Percentiles rank a stretch among this genome's conserved stretches.
Evolutionary conservation across 805 yeast genomes (phyloP).

Genomic region (Tetrapisispora iriomotensis): DNA sequence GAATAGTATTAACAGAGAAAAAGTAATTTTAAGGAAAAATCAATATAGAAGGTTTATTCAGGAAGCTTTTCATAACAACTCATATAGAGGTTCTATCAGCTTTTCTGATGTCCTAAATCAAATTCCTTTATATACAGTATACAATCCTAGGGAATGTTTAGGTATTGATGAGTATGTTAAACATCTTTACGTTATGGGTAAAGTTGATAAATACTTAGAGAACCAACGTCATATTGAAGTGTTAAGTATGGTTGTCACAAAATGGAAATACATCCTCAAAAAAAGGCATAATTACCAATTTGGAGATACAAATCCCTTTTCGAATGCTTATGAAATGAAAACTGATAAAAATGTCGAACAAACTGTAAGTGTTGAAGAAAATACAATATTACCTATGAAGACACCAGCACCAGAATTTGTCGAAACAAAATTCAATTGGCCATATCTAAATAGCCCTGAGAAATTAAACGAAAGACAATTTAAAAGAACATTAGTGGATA

Average conservation of each 20-base stretch:
- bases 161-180: slow-evolving; percentile 63
- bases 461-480: background rate
- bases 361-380: background rate
- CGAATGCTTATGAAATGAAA: background rate
- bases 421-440: background rate
- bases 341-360: background rate
- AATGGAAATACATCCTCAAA: slow-evolving; percentile 27
- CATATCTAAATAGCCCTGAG: background rate
- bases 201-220: slow-evolving; percentile 37
- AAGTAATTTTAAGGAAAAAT: slow-evolving; percentile 43
- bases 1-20: slow-evolving; percentile 43
- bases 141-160: slow-evolving; percentile 68
- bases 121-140: slow-evolving; percentile 66
- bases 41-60: slow-evolving; percentile 59
- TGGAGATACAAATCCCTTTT: background rate
- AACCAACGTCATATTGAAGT: slow-evolving; percentile 28
- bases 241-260: slow-evolving; percentile 29
- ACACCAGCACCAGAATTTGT: slow-evolving; percentile 1
- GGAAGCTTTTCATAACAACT: slow-evolving; percentile 53
- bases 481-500: background rate
- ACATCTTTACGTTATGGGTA: slow-evolving; percentile 46
- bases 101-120: slow-evolving; percentile 54
- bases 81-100: slow-evolving; percentile 49
- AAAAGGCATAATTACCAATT: slow-evolving; percentile 2
- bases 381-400: background rate